Evolutionary conservation across 108 stramenopile genomes (phyloP).

Genomic region (Cyclotella atomus): DNA sequence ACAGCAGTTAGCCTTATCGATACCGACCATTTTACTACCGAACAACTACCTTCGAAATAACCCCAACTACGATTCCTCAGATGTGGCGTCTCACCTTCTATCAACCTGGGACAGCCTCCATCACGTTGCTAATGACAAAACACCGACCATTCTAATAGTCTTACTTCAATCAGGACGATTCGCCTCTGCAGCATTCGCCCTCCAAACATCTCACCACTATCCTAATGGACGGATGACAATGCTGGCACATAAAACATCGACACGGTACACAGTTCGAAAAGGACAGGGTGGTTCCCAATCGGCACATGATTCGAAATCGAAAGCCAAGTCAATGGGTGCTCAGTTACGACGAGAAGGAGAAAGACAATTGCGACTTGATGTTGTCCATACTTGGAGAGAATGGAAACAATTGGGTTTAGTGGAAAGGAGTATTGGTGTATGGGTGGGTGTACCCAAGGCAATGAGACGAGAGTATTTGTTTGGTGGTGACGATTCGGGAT

Average conservation of each 20-base stretch:
- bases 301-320: slow-evolving; percentile 55
- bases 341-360: slow-evolving; percentile 88
- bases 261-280: slow-evolving; percentile 83
- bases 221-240: slow-evolving; percentile 30
- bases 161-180: slow-evolving; percentile 75
- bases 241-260: slow-evolving; percentile 67
- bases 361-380: slow-evolving; percentile 65
- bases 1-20: slow-evolving; percentile 7
- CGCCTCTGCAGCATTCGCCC: slow-evolving; percentile 63
- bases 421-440: slow-evolving; percentile 39
- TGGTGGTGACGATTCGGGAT: slow-evolving; percentile 1
- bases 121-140: not conserved
- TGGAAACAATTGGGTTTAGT: slow-evolving; percentile 64
- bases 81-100: slow-evolving; percentile 22
- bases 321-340: slow-evolving; percentile 82
- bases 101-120: slow-evolving; percentile 24
- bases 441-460: slow-evolving; percentile 48
- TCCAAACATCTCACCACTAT: not conserved
- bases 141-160: slow-evolving; percentile 64
- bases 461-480: slow-evolving; percentile 54
- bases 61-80: slow-evolving; percentile 18
- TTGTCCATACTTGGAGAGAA: slow-evolving; percentile 51
- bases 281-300: slow-evolving; percentile 91
- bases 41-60: slow-evolving; percentile 31
- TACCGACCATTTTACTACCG: slow-evolving; percentile 36